Evolutionary conservation across 108 stramenopile species (phyloP).

Genomic region (Nitzschia palea): DNA sequence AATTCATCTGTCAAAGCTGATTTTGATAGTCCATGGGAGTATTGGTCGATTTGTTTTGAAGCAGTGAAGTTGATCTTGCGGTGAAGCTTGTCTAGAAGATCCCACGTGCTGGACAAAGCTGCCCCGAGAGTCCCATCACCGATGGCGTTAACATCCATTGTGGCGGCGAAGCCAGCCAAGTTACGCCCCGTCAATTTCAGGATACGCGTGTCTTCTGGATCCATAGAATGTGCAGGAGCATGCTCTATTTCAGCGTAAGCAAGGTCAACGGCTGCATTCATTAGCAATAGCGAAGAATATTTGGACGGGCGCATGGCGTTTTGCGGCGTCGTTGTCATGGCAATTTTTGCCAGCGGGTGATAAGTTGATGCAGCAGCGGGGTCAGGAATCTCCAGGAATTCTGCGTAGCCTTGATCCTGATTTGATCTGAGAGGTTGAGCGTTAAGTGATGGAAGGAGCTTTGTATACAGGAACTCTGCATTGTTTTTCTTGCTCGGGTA

Average conservation of each 20-base stretch:
- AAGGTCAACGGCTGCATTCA: conserved; percentile 87
- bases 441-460: conserved; percentile 80
- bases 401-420: conserved; percentile 73
- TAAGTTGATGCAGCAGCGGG: conserved; percentile 62
- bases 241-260: conserved; percentile 77
- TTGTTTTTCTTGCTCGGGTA: conserved; percentile 83
- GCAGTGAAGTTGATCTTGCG: conserved; percentile 76
- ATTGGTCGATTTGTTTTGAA: conserved; percentile 81
- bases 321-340: conserved; percentile 72
- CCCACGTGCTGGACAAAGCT: conserved; percentile 78
- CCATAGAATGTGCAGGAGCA: conserved; percentile 77
- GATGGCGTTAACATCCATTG: conserved; percentile 62
- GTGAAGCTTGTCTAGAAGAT: conserved; percentile 75
- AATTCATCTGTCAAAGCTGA: conserved; percentile 61
- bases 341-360: conserved; percentile 78
- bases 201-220: conserved; percentile 88
- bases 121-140: conserved; percentile 69
- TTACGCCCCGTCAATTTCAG: conserved; percentile 84
- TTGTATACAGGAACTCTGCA: conserved; percentile 83
- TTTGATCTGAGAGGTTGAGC: conserved; percentile 80
- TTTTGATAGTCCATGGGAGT: conserved; percentile 56
- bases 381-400: conserved; percentile 71
- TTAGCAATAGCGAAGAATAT: conserved; percentile 67
- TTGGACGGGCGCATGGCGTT: conserved; percentile 57
- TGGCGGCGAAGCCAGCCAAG: conserved; percentile 82